These are phyloP conservation scores for Aspergillus novoparasiticus DNA, from an alignment of 2,329 filamentous ascomycete genomes.

Conservation along the genomic window DNA sequence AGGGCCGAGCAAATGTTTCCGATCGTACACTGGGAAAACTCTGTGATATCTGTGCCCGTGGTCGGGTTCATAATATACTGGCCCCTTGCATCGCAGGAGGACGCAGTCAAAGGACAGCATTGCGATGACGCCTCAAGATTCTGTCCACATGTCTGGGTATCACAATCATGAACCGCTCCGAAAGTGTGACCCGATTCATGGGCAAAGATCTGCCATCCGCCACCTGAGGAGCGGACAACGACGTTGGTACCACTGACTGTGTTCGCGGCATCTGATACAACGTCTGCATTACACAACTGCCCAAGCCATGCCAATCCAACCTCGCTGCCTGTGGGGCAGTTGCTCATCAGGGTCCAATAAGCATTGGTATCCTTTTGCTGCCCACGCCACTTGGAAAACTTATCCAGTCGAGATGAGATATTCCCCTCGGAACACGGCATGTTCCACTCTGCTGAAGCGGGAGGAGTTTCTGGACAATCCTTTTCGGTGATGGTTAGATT, in stretches of 20 bases:
- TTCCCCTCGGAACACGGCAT: conserved; percentile 61
- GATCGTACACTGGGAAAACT: conserved; percentile 85
- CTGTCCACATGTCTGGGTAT: conserved; percentile 64
- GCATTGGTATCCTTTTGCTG: conserved; percentile 76
- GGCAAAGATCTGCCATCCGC: conserved; percentile 94
- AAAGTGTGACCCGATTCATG: conserved; percentile 95
- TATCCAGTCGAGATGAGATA: conserved; percentile 77
- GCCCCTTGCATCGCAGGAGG: conserved; percentile 73
- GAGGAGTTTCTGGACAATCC: conserved; percentile 71
- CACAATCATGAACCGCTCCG: conserved; percentile 94
- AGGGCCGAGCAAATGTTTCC: conserved; percentile 94
- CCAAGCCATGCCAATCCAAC: conserved; percentile 94
- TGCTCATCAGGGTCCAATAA: conserved; percentile 88
- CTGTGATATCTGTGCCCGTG: conserved; percentile 69
- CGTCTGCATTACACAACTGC: conserved; percentile 71
- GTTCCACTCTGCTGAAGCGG: conserved; percentile 79
- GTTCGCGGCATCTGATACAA: conserved; percentile 58
- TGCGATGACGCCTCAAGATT: conserved; percentile 63
- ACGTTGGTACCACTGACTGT: conserved; percentile 86
- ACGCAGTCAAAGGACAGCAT: conserved; percentile 77
- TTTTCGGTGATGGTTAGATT: conserved; percentile 78
- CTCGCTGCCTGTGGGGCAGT: conserved; percentile 77
- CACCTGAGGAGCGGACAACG: conserved; percentile 76
- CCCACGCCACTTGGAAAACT: conserved; percentile 89
- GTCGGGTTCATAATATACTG: conserved; percentile 96